Evolutionary conservation across 1,284 basidiomycete species (phyloP), one percentile per base, ranked within the genome.

Genomic region (Rhodotorula sp.): DNA sequence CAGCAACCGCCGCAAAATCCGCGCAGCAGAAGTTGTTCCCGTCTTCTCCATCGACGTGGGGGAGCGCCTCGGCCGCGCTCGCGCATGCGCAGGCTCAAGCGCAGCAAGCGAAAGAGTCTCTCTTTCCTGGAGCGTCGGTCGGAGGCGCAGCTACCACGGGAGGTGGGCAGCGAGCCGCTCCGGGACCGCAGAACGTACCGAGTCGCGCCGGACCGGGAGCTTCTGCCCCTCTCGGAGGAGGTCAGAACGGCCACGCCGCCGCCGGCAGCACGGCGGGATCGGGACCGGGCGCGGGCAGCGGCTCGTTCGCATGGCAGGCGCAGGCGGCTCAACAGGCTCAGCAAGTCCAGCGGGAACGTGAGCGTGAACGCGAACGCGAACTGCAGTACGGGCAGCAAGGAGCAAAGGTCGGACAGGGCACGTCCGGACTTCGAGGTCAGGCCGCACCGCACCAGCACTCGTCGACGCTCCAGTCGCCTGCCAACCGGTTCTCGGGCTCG

Each of bases 251-350:
- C 19, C 49, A 6, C 48, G 26, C 48, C 16, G 60, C 16, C 23
- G 59, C 15, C 45, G 58, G 6, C 23, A 12, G 28, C 61, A 26
- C 31, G n/a, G 19, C 54, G 45, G 21, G 26, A 47, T 26, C 45
- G 28, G 19, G 52, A 7, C 16, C 61, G 61, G 23, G 23, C 6
- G 5, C 47, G 45, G 19, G 10, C 26, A 7, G 34, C 6, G 45
- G 50, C 16, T 62, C 58, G 49, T 57, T 61, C 16, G 43, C 49
- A 47, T 52, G 57, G 55, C 62, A 69, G 38, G 49, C 43, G 45
- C 57, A 62, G 45, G 56, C 60, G n/a, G 28, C 54, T 4, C 55
- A 55, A 45, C 66, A 65, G 60, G 38, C 47, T 2, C 59, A 64
- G 31, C 67, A 59, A 10, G 57, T 60, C 14, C 62, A 63, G 54